A percentile compares a stretch with the other conserved stretches of the same genome.
These are phyloP conservation scores for Lanmaoa rubissima DNA, from an alignment of 768 basidiomycete species.

Conservation along the genomic window DNA sequence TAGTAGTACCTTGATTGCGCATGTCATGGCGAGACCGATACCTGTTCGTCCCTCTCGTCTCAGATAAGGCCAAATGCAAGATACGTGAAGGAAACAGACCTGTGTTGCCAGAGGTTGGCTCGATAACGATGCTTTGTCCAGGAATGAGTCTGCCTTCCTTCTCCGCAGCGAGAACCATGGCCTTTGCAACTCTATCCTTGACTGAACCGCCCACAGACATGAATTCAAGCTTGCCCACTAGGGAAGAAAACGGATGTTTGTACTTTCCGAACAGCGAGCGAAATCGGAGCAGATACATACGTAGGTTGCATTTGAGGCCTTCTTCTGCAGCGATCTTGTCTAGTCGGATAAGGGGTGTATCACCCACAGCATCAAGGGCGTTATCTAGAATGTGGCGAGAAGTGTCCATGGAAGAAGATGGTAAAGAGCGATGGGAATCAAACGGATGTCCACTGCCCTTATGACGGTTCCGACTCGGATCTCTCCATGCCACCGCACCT, in stretches of 20 bases:
- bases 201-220: conserved; percentile 90
- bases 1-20: conserved; percentile 81
- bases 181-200: conserved; percentile 94
- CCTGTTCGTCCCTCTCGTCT: conserved; percentile 41
- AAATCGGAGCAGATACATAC: conserved; percentile 46
- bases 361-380: conserved; percentile 83
- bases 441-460: neutral
- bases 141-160: conserved; percentile 79
- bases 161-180: conserved; percentile 97
- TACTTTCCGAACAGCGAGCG: neutral
- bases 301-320: conserved; percentile 83
- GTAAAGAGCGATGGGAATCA: neutral
- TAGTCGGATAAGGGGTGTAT: conserved; percentile 88
- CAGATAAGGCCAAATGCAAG: neutral
- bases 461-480: conserved; percentile 11
- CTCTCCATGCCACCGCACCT: neutral
- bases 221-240: conserved; percentile 92
- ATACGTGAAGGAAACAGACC: conserved; percentile 46
- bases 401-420: conserved; percentile 25
- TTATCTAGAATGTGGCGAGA: conserved; percentile 60
- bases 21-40: conserved; percentile 90
- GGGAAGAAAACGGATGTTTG: neutral
- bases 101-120: conserved; percentile 95
- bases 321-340: conserved; percentile 73
- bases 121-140: conserved; percentile 89